These are phyloP conservation scores for Cochlearia excelsa DNA, from an alignment of 345 rosid species.

Conservation along the genomic window DNA sequence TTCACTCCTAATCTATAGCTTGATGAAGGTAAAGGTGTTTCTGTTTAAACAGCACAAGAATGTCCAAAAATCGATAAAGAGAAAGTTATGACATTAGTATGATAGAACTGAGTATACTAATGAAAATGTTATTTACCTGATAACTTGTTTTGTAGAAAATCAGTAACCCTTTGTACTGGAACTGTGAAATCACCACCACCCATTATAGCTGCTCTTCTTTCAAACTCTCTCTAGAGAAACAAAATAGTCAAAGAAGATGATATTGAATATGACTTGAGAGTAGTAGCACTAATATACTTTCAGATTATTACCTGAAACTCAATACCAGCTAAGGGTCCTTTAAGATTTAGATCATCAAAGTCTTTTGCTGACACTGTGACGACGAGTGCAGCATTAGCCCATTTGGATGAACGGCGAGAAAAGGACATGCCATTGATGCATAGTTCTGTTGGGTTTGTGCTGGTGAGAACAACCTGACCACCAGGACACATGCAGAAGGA, in stretches of 20 bases:
- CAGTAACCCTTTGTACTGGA: conserved; percentile 84
- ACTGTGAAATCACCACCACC: conserved; percentile 83
- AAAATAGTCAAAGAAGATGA: conserved; percentile 12
- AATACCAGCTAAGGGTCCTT: conserved; percentile 88
- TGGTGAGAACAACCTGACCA: conserved; percentile 96
- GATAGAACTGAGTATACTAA: conserved; percentile 1
- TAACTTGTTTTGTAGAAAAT: conserved; percentile 70
- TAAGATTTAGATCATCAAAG: conserved; percentile 59
- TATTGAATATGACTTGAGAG: conserved; percentile 2
- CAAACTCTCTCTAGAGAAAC: conserved; percentile 73
- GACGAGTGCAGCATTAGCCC: conserved; percentile 96
- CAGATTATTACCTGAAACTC: conserved; percentile 70
- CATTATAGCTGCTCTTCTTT: conserved; percentile 77
- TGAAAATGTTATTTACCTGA: conserved; percentile 49
- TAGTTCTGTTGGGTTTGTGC: conserved; percentile 77
- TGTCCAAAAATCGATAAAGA: background rate
- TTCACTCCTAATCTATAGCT: conserved; percentile 90
- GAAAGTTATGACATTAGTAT: background rate
- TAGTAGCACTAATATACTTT: conserved; percentile 1
- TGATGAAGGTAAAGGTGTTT: conserved; percentile 67
- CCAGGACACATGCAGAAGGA: conserved; percentile 99
- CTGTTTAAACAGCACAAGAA: conserved; percentile 44
- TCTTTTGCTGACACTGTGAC: conserved; percentile 70
- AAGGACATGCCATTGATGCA: conserved; percentile 98
- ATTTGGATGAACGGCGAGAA: conserved; percentile 88